Evolutionary conservation across 495 filamentous ascomycete genomes (phyloP), one percentile per base, ranked within the genome.

Genomic region (Rostrohypoxylon terebratum): DNA sequence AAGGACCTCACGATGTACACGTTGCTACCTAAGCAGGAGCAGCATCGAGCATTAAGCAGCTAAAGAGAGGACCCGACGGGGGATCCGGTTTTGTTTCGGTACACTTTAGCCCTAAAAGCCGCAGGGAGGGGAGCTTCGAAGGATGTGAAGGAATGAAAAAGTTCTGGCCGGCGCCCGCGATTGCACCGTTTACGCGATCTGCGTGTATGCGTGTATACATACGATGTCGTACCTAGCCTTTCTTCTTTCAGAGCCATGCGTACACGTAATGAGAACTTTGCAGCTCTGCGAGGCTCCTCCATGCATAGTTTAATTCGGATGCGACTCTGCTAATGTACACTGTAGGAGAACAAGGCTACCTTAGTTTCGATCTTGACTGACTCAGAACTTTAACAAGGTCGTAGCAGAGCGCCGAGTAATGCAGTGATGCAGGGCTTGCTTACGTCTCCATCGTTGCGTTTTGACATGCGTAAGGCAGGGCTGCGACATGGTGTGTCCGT

Each of bases 391-490:
- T 48, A 59, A 53, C n/a, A 10, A 25, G 6, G 55, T 21, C 7
- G 20, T 20, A 61, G 13, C 45, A 23, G 2, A 28, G 47, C 34
- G 34, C 23, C 16, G 11, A 54, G 11, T 16, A 42, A 11, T 13
- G 21, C 21, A 42, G 18, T 13, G 21, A 54, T 50, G 48, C 34
- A 45, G 33, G 40, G 42, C 42, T 10, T 34, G 44, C 59, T 60
- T 42, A 34, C 63, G 51, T 55, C 31, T 18, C 55, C 20, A 48
- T 16, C 25, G 47, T 48, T 42, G 59, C 59, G 25, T 59, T 48
- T 42, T 33, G 60, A 62, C 51, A 47, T 63, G 58, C 31, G 44
- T 64, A 45, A 64, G 44, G 60, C 53, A 18, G 16, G 28, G 23
- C 18, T 40, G 20, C 20, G 34, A 53, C 47, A 53, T 48, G 45